Evolutionary conservation across 2,329 filamentous ascomycete species (phyloP).

Genomic region (Geosmithia flava): DNA sequence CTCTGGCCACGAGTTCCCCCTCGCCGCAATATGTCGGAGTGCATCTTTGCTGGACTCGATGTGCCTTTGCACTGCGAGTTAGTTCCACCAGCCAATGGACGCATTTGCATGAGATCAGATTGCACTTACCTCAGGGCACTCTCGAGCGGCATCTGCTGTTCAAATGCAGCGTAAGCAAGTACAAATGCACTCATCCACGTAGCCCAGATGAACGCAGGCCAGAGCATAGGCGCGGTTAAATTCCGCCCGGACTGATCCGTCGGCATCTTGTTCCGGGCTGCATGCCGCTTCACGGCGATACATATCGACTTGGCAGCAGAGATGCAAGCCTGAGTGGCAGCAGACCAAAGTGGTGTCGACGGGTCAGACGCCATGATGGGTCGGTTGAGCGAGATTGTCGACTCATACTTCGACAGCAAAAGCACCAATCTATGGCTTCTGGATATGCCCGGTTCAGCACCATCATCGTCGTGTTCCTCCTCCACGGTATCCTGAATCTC

Average conservation of each 20-base stretch:
- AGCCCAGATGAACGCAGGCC: conserved; percentile 40
- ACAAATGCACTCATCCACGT: conserved; percentile 41
- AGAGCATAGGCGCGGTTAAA: conserved; percentile 21
- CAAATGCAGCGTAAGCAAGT: conserved; percentile 34
- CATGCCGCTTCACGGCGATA: conserved; percentile 20
- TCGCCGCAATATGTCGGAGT: conserved; percentile 12
- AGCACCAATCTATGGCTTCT: conserved; percentile 27
- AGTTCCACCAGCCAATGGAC: not conserved
- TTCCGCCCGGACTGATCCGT: conserved; percentile 3
- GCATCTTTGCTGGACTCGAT: conserved; percentile 15
- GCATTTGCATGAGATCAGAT: not conserved
- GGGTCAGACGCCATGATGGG: conserved; percentile 33
- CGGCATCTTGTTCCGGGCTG: conserved; percentile 5
- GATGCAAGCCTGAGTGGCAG: conserved; percentile 37
- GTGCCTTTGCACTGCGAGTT: conserved; percentile 9
- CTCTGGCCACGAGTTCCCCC: conserved; percentile 19
- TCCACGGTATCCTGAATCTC: conserved; percentile 36
- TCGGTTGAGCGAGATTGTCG: conserved; percentile 35
- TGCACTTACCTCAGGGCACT: conserved; percentile 25
- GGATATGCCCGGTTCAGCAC: conserved; percentile 7
- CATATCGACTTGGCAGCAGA: conserved; percentile 34
- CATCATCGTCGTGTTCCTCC: conserved; percentile 13
- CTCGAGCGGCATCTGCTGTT: conserved; percentile 23
- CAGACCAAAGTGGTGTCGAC: conserved; percentile 28
- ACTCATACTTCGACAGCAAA: conserved; percentile 32